Percentiles rank a stretch among this genome's conserved stretches.
phyloP scores from a whole-genome alignment of 2,329 filamentous ascomycete species.

The Exophiala oligosperma region DNA sequence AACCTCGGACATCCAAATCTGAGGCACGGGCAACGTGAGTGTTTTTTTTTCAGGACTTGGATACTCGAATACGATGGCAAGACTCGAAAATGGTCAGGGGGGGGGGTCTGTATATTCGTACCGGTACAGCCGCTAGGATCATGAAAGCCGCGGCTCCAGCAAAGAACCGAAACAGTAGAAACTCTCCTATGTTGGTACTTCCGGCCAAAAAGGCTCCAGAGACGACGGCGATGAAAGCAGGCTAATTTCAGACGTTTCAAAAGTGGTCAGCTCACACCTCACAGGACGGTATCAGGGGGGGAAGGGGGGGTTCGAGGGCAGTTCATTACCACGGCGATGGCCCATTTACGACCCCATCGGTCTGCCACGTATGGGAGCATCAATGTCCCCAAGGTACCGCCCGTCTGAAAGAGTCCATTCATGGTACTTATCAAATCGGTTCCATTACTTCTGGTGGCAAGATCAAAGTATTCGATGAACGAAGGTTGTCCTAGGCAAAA shows the following conservation, averaged over 20 bases:
- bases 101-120: not conserved
- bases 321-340: constrained; percentile 13
- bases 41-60: too few species aligned
- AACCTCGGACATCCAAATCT: constrained; percentile 27
- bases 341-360: constrained; percentile 25
- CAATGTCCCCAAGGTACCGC: constrained; percentile 21
- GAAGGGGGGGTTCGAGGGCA: too few species aligned
- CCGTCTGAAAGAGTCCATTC: constrained; percentile 23
- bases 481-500: constrained; percentile 39
- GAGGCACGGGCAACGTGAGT: not conserved
- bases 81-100: too few species aligned
- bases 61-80: too few species aligned
- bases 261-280: too few species aligned
- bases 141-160: constrained; percentile 26
- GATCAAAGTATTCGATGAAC: constrained; percentile 40
- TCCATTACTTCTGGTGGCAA: constrained; percentile 18
- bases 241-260: too few species aligned
- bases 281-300: too few species aligned
- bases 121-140: constrained; percentile 23
- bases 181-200: constrained; percentile 21
- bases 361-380: constrained; percentile 21
- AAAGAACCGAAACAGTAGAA: constrained; percentile 26
- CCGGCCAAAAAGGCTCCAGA: constrained; percentile 23
- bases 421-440: constrained; percentile 25
- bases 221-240: too few species aligned